Percentiles rank a stretch among this genome's conserved stretches.
phyloP scores from a whole-genome alignment of 805 yeast species.

The Lipomyces yamadae region DNA sequence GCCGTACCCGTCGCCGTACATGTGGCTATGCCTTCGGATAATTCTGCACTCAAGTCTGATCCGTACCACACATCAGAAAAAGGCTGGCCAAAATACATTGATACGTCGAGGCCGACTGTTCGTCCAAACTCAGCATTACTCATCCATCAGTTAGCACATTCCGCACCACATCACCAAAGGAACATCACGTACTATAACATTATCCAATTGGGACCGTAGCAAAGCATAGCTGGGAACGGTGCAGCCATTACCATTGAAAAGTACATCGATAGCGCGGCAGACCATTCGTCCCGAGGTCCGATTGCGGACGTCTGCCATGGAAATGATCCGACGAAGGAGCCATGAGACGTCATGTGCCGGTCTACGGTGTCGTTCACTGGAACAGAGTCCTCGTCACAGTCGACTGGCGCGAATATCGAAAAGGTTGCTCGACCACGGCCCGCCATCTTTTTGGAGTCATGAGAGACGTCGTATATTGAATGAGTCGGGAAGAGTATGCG shows the following conservation, averaged over 20 bases:
- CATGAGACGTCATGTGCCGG: not conserved
- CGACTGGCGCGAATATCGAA: slow-evolving; percentile 19
- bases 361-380: not conserved
- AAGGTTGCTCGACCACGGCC: slow-evolving; percentile 20
- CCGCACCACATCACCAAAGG: not conserved
- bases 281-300: slow-evolving; percentile 26
- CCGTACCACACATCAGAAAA: slow-evolving; percentile 28
- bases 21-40: slow-evolving; percentile 25
- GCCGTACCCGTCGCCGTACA: slow-evolving; percentile 23
- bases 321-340: slow-evolving; percentile 16
- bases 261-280: slow-evolving; percentile 13
- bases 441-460: slow-evolving; percentile 4
- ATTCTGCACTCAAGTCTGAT: slow-evolving; percentile 23
- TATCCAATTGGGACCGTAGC: slow-evolving; percentile 27
- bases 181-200: slow-evolving; percentile 25
- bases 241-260: slow-evolving; percentile 23
- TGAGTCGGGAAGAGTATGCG: not conserved
- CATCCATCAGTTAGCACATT: not conserved
- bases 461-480: not conserved
- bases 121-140: slow-evolving; percentile 32
- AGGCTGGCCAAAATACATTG: slow-evolving; percentile 23
- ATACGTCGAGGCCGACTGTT: slow-evolving; percentile 22
- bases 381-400: slow-evolving; percentile 12
- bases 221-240: slow-evolving; percentile 31
- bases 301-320: slow-evolving; percentile 24